Conservation (phyloP, 2,329 filamentous ascomycete genomes). For the Phaeomoniella chlamydospora region DNA sequence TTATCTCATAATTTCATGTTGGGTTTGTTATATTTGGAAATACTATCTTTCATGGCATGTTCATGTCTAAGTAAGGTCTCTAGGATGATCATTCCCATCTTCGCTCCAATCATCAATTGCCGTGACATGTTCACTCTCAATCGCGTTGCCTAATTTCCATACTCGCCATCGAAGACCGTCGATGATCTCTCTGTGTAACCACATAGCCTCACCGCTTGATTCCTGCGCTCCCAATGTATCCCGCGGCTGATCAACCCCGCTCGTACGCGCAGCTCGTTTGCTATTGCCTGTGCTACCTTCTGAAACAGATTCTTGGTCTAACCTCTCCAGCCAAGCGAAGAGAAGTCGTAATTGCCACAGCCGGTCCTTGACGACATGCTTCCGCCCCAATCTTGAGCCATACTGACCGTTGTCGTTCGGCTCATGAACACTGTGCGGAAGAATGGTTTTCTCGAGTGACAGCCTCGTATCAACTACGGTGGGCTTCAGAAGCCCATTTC, state of each 20-base stretch:
- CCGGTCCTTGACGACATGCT: slow-evolving; percentile 37
- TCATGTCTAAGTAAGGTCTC: too few relatives aligned
- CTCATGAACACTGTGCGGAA: slow-evolving; percentile 2
- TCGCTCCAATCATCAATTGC: too few relatives aligned
- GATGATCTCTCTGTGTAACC: slow-evolving; percentile 42
- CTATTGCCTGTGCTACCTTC: slow-evolving; percentile 2
- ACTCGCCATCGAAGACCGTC: slow-evolving; percentile 39
- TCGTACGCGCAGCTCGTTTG: slow-evolving; percentile 8
- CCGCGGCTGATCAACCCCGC: slow-evolving; percentile 13
- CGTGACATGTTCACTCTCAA: background rate
- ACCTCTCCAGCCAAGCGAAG: slow-evolving; percentile 51
- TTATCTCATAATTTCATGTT: too few relatives aligned
- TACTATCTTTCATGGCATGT: too few relatives aligned
- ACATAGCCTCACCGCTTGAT: slow-evolving; percentile 13
- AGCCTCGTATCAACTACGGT: slow-evolving; percentile 60
- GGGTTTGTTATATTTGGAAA: too few relatives aligned
- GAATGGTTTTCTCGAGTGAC: slow-evolving; percentile 39
- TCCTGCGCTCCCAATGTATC: slow-evolving; percentile 20
- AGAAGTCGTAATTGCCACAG: slow-evolving; percentile 49
- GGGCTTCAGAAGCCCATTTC: slow-evolving; percentile 34
- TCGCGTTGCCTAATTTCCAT: slow-evolving; percentile 25
- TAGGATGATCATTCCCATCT: too few relatives aligned
- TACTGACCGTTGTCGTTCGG: too few relatives aligned
- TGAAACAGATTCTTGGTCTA: slow-evolving; percentile 15
- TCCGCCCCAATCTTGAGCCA: slow-evolving; percentile 6